phyloP scores from a whole-genome alignment of 2,329 filamentous ascomycete species.

The Westerdykella aurantiaca region DNA sequence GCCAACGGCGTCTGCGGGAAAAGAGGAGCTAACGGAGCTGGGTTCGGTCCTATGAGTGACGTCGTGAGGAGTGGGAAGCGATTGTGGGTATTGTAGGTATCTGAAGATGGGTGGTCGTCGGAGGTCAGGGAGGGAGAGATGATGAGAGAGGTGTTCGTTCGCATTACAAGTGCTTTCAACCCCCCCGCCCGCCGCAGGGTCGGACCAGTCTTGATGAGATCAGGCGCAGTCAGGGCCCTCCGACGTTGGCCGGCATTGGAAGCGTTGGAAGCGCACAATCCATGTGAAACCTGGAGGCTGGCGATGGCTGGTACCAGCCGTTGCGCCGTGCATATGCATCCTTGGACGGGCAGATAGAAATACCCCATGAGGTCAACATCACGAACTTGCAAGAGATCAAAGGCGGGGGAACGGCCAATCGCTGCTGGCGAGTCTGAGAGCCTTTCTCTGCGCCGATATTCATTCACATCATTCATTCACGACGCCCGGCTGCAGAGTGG shows the following conservation, averaged over 20 bases:
- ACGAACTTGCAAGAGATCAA: too few relatives aligned
- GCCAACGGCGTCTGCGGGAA: conserved; percentile 2
- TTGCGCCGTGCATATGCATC: not conserved
- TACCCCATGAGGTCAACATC: not conserved
- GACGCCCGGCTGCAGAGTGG: too few relatives aligned
- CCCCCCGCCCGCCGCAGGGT: not conserved
- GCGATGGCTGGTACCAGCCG: conserved; percentile 24
- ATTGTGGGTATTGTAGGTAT: not conserved
- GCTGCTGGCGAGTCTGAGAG: not conserved
- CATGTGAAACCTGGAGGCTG: conserved; percentile 21
- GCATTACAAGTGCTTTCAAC: too few relatives aligned
- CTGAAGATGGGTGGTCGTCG: not conserved
- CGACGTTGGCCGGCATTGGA: too few relatives aligned
- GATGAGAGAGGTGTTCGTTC: not conserved
- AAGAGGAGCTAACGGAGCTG: too few relatives aligned
- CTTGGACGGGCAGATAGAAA: not conserved
- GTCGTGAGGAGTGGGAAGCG: not conserved
- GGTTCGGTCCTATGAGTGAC: not conserved
- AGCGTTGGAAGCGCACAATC: not conserved
- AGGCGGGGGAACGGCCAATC: too few relatives aligned
- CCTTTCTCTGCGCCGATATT: not conserved
- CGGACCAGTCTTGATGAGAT: not conserved
- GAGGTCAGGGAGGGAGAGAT: not conserved
- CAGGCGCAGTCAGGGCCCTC: conserved; percentile 7
- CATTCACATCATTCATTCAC: not conserved